These are phyloP conservation scores for Blastocrithidia nonstop DNA, from an alignment of 208 protist genomes.

Conservation along the genomic window DNA sequence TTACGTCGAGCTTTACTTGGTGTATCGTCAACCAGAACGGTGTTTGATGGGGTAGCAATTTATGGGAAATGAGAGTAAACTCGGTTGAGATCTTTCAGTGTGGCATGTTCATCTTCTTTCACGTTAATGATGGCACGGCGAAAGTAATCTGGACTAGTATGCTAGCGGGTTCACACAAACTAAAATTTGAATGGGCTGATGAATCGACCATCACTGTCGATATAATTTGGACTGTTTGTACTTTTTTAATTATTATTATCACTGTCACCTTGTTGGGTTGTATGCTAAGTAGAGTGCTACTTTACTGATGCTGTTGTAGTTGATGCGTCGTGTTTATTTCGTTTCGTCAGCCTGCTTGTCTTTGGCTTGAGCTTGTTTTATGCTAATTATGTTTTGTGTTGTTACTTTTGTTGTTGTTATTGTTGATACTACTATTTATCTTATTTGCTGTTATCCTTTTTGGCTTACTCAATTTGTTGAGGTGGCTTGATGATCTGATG, in stretches of 20 bases:
- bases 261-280: not conserved
- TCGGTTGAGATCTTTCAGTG: conserved; percentile 56
- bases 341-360: conserved; percentile 2
- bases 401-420: conserved; percentile 1
- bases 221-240: too few relatives aligned
- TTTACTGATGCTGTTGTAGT: not conserved
- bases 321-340: conserved; percentile 3
- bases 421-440: too few relatives aligned
- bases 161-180: conserved; percentile 79
- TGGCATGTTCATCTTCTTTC: conserved; percentile 59
- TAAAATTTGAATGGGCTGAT: conserved; percentile 24
- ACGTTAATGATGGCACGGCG: conserved; percentile 33
- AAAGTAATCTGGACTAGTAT: conserved; percentile 66
- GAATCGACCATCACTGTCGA: not conserved
- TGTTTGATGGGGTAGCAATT: conserved; percentile 53
- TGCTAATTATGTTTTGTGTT: too few relatives aligned
- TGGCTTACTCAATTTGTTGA: not conserved
- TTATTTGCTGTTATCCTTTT: not conserved
- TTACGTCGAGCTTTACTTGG: conserved; percentile 67
- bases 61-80: conserved; percentile 43
- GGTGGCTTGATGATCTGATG: not conserved
- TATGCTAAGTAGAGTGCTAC: too few relatives aligned
- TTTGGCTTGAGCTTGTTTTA: too few relatives aligned
- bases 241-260: not conserved
- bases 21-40: conserved; percentile 77